Evolutionary conservation across 1,284 basidiomycete species (phyloP).

Genomic region (Anthracocystis panici-leucophaei): DNA sequence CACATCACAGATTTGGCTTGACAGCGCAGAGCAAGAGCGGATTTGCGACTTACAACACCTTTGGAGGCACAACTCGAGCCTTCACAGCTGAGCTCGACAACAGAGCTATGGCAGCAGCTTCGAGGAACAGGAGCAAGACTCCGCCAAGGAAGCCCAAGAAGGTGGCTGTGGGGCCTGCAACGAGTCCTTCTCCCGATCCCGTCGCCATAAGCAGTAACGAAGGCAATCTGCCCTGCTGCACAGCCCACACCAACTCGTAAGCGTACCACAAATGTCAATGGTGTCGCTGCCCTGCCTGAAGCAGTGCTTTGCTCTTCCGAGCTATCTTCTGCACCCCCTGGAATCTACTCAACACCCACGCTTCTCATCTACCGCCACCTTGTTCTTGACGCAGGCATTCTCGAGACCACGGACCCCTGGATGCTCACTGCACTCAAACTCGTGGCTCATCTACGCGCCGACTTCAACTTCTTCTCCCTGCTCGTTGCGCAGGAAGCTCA

Average conservation of each 20-base stretch:
- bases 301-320: neutral
- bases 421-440: conserved; percentile 13
- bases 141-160: neutral
- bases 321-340: neutral
- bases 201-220: neutral
- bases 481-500: conserved; percentile 11
- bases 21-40: neutral
- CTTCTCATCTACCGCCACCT: conserved; percentile 7
- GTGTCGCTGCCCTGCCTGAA: neutral
- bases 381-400: neutral
- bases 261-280: neutral
- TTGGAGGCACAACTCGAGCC: neutral
- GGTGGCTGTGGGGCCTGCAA: neutral
- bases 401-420: neutral
- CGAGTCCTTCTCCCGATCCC: conserved; percentile 7
- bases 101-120: too few species aligned
- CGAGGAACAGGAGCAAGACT: too few species aligned
- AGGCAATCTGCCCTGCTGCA: too few species aligned
- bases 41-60: neutral
- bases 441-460: conserved; percentile 26
- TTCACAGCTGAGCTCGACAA: neutral
- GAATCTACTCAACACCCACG: neutral
- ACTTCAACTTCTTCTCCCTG: conserved; percentile 28
- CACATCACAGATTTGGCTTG: neutral
- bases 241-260: neutral